phyloP scores from a whole-genome alignment of 331 rosid species.

The Phaseolus coccineus region DNA sequence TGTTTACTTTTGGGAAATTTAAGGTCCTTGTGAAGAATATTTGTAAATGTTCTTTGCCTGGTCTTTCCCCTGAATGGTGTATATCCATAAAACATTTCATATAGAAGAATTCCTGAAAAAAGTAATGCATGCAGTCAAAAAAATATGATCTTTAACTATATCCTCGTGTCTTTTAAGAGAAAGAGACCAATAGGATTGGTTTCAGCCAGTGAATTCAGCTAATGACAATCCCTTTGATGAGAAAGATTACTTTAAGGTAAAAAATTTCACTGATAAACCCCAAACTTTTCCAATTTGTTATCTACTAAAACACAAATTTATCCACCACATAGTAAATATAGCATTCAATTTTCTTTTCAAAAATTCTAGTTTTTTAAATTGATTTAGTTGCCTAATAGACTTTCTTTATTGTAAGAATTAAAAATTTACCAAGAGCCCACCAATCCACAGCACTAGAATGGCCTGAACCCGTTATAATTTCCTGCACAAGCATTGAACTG shows the following conservation, averaged over 20 bases:
- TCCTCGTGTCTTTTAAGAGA: not conserved
- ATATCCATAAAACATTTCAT: conserved; percentile 92
- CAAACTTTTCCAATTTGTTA: not conserved
- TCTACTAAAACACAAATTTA: not conserved
- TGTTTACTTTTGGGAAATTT: conserved; percentile 76
- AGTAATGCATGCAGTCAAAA: not conserved
- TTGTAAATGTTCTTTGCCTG: conserved; percentile 89
- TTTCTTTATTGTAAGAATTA: not conserved
- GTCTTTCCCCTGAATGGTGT: conserved; percentile 96
- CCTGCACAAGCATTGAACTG: conserved; percentile 61
- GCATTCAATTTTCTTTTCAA: conserved; percentile 4
- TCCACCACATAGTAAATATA: not conserved
- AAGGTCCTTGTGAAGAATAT: conserved; percentile 94
- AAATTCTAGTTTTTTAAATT: not conserved
- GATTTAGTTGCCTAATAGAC: not conserved
- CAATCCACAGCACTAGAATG: conserved; percentile 99
- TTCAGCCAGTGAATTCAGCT: not conserved
- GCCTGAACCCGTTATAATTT: conserved; percentile 92
- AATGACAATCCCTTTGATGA: not conserved
- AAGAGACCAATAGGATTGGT: not conserved
- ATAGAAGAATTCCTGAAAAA: conserved; percentile 74
- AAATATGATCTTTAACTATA: not conserved
- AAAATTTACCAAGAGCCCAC: conserved; percentile 96
- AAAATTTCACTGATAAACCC: not conserved
- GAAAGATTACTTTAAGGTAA: not conserved